These are phyloP conservation scores for Daldinia concentrica DNA, from an alignment of 495 filamentous ascomycete species.

Conservation along the genomic window DNA sequence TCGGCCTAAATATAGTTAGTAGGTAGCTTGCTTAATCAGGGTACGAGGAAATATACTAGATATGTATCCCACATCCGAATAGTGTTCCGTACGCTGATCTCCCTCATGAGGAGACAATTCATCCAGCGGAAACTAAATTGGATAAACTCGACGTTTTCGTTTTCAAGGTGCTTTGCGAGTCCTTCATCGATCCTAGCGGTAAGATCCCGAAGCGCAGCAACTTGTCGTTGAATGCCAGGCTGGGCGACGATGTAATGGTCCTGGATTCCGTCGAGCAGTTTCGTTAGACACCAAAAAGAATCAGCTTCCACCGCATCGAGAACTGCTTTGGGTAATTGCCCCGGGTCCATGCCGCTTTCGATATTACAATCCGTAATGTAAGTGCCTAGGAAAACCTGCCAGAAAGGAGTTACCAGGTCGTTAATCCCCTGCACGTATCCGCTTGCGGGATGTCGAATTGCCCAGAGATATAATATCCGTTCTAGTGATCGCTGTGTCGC, in stretches of 20 bases:
- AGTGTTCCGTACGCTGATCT: slow-evolving; percentile 93
- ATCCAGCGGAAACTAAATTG: slow-evolving; percentile 99
- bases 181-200: slow-evolving; percentile 86
- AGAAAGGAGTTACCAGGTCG: slow-evolving; percentile 96
- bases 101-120: slow-evolving; percentile 98
- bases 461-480: slow-evolving; percentile 96
- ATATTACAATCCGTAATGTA: slow-evolving; percentile 96
- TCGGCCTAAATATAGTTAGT: slow-evolving; percentile 71
- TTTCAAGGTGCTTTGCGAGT: slow-evolving; percentile 87
- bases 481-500: slow-evolving; percentile 94
- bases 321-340: slow-evolving; percentile 87
- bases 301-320: slow-evolving; percentile 98
- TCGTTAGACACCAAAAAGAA: slow-evolving; percentile 97
- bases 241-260: slow-evolving; percentile 99
- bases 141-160: slow-evolving; percentile 95
- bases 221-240: slow-evolving; percentile 94
- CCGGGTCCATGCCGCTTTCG: slow-evolving; percentile 94
- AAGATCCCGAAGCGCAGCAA: slow-evolving; percentile 84
- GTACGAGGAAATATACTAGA: slow-evolving; percentile 67
- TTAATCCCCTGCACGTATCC: slow-evolving; percentile 99
- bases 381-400: slow-evolving; percentile 92
- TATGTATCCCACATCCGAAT: slow-evolving; percentile 99
- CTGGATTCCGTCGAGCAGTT: slow-evolving; percentile 95
- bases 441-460: slow-evolving; percentile 93
- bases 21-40: not conserved